A percentile compares a stretch with the other conserved stretches of the same genome.
Evolutionary conservation across 2,329 filamentous ascomycete genomes (phyloP).

Genomic region (Saccharata proteae): DNA sequence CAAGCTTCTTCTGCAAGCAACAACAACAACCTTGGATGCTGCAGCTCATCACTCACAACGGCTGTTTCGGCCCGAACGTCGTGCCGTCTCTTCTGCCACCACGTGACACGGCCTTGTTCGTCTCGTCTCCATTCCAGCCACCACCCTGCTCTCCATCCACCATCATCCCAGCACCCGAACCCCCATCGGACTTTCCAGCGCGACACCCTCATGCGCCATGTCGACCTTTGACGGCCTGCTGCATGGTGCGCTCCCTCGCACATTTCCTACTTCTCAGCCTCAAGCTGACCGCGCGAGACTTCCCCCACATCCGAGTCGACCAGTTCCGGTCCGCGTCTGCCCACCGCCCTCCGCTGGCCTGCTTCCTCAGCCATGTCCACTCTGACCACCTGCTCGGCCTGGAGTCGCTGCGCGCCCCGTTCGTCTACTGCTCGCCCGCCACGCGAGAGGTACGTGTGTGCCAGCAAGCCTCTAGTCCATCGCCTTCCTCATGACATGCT

Average conservation of each 20-base stretch:
- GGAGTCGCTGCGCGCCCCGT: slow-evolving; percentile 63
- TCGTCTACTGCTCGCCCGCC: slow-evolving; percentile 81
- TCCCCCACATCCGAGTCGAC: slow-evolving; percentile 72
- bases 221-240: slow-evolving; percentile 66
- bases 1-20: too few relatives aligned
- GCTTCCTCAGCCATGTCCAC: slow-evolving; percentile 86
- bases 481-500: background rate
- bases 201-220: slow-evolving; percentile 38
- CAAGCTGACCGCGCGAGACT: slow-evolving; percentile 39
- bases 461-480: background rate
- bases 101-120: slow-evolving; percentile 8
- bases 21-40: too few relatives aligned
- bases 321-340: slow-evolving; percentile 55
- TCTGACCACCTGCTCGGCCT: slow-evolving; percentile 79
- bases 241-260: slow-evolving; percentile 20
- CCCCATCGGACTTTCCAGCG: background rate
- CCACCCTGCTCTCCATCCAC: slow-evolving; percentile 1
- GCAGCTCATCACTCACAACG: too few relatives aligned
- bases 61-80: too few relatives aligned
- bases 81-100: too few relatives aligned
- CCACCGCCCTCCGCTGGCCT: slow-evolving; percentile 56
- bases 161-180: background rate
- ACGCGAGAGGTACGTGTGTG: slow-evolving; percentile 51
- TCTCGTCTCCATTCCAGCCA: slow-evolving; percentile 1
- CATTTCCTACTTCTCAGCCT: slow-evolving; percentile 3